Percentiles rank a stretch among this genome's conserved stretches.
phyloP scores from a whole-genome alignment of 768 basidiomycete species.

The Tylopilus vinaceipallidus region DNA sequence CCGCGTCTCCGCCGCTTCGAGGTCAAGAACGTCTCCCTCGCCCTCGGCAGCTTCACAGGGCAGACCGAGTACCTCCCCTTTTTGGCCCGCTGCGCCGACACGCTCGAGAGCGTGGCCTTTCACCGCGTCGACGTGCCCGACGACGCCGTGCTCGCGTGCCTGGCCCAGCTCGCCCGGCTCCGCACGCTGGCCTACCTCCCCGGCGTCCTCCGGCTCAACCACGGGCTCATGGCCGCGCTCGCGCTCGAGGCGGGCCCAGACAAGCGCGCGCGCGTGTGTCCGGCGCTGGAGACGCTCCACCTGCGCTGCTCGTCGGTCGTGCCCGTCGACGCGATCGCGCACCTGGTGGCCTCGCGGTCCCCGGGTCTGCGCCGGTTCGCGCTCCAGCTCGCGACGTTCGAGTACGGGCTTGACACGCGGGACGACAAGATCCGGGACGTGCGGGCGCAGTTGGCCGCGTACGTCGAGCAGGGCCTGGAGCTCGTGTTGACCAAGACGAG shows the following conservation, averaged over 20 bases:
- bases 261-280: slow-evolving; percentile 14
- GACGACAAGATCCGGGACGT: slow-evolving; percentile 27
- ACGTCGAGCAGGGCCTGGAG: slow-evolving; percentile 25
- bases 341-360: slow-evolving; percentile 27
- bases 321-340: slow-evolving; percentile 21
- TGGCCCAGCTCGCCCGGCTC: slow-evolving; percentile 18
- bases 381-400: slow-evolving; percentile 28
- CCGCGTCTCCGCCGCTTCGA: slow-evolving; percentile 27
- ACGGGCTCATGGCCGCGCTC: slow-evolving; percentile 28
- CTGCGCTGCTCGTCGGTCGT: slow-evolving; percentile 26
- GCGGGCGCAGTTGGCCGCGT: slow-evolving; percentile 7
- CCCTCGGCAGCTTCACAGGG: slow-evolving; percentile 23
- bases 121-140: slow-evolving; percentile 25
- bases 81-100: slow-evolving; percentile 24
- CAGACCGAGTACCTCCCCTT: slow-evolving; percentile 31
- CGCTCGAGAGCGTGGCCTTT: slow-evolving; percentile 28
- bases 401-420: slow-evolving; percentile 29
- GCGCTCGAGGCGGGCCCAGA: neutral
- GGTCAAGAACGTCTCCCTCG: slow-evolving; percentile 29
- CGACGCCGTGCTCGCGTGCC: slow-evolving; percentile 16
- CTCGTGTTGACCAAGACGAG: slow-evolving; percentile 25
- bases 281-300: slow-evolving; percentile 23
- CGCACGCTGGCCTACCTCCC: slow-evolving; percentile 23
- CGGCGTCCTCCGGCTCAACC: slow-evolving; percentile 31
- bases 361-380: slow-evolving; percentile 18